Evolutionary conservation across 768 basidiomycete genomes (phyloP), one percentile per base, ranked within the genome.

Genomic region (Chalciporus piperatus): DNA sequence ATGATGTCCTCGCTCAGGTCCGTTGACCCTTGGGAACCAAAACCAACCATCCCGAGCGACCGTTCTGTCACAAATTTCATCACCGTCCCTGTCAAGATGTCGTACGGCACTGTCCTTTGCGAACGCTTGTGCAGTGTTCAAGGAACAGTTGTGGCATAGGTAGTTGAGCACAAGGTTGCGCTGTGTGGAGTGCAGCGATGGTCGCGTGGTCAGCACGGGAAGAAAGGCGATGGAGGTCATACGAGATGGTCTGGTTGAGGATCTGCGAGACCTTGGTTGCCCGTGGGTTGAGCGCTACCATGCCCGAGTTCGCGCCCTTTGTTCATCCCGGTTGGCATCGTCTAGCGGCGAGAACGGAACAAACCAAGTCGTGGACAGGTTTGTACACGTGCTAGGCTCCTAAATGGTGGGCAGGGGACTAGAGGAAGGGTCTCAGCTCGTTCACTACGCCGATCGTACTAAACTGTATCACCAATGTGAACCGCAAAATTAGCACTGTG

Each of bases 131-230:
- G 88, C 87, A 0, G 91, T 89, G 35, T 72, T 71, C n/a, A 81
- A 79, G 66, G 84, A 89, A 52, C 85, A 85, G 37, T 81, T 77
- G 59, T 92, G 87, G 48, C 80, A 81, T 1, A 93, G 78, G 62
- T 91, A 92, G 59, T 89, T 84, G 33, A 92, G 72, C 14, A 92
- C 84, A 41, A 92, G 70, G 16, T 77, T 66, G 40, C 83, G 81
- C 88, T 90, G 61, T 10, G 51, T 12, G 52, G 13, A 47, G 25
- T 23, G 27, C 25, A 40, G 19, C 11, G 17, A 14, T 22, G 30
- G 41, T 35, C 22, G 40, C 43, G 30, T 42, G 44, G 55, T 52
- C 43, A 51, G 42, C 16, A 28, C 6, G 32, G 33, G 10, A 41
- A n/a, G 52, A 52, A 25, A 53, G 47, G 25, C 16, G 6, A 19